Percentiles rank a stretch among this genome's conserved stretches.
Conservation (phyloP, 768 basidiomycete species). For the Leccinum incarnatum region DNA sequence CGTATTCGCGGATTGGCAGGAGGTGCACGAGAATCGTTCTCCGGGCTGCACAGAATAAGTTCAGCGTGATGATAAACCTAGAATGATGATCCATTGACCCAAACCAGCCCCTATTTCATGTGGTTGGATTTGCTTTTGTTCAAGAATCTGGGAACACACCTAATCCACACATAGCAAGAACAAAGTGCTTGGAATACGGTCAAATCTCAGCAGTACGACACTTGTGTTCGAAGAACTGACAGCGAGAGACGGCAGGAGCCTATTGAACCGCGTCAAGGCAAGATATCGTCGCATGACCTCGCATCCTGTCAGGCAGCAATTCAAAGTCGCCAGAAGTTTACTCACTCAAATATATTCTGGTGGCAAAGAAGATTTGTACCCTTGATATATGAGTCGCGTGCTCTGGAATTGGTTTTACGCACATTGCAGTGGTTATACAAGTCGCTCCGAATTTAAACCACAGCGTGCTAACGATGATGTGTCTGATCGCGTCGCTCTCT, state of each 20-base stretch:
- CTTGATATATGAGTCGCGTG: not conserved
- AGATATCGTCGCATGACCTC: conserved; percentile 6
- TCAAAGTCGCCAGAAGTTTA: not conserved
- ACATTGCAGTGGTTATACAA: conserved; percentile 1
- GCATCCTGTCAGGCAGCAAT: not conserved
- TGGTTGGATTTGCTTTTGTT: not conserved
- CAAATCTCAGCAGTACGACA: not conserved
- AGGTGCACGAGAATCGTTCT: not conserved
- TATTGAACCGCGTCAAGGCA: not conserved
- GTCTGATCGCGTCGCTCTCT: not conserved
- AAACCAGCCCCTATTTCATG: conserved; percentile 1
- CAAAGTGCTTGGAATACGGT: not conserved
- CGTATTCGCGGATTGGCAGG: not conserved
- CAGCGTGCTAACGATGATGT: not conserved
- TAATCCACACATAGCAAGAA: conserved; percentile 1
- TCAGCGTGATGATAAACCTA: not conserved
- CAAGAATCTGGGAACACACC: not conserved
- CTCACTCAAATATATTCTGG: conserved; percentile 8
- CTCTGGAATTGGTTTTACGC: not conserved
- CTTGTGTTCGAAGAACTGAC: conserved; percentile 1
- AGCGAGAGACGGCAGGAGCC: not conserved
- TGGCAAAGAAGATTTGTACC: conserved; percentile 5
- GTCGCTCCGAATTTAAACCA: conserved; percentile 2
- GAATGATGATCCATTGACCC: conserved; percentile 1
- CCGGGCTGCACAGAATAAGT: not conserved